phyloP scores from a whole-genome alignment of 1,284 basidiomycete species.

The Thelephora terrestris region DNA sequence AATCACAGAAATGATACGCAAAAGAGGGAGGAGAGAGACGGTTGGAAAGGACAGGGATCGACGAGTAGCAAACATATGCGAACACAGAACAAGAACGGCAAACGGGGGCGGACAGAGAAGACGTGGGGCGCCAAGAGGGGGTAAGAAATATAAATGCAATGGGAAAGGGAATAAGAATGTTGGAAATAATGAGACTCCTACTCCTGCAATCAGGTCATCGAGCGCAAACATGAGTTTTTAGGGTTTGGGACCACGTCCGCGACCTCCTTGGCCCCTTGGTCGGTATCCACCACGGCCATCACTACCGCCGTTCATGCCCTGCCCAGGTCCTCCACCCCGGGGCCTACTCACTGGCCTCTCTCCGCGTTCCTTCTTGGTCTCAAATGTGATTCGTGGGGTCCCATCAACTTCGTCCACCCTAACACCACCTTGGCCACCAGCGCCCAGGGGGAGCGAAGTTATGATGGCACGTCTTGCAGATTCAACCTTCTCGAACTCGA shows the following conservation, averaged over 20 bases:
- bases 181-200: no score
- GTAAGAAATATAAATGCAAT: no score
- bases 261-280: slow-evolving; percentile 21
- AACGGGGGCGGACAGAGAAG: no score
- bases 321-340: slow-evolving; percentile 21
- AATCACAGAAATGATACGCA: no score
- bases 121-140: no score
- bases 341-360: slow-evolving; percentile 46
- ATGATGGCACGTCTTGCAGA: slow-evolving; percentile 79
- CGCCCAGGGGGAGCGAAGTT: slow-evolving; percentile 48
- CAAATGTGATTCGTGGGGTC: slow-evolving; percentile 61
- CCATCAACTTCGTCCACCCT: slow-evolving; percentile 53
- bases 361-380: slow-evolving; percentile 83
- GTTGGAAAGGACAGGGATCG: no score
- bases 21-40: no score
- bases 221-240: no score
- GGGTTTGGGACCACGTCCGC: slow-evolving; percentile 16
- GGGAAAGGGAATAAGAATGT: no score
- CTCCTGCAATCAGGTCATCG: no score
- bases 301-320: slow-evolving; percentile 19
- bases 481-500: slow-evolving; percentile 79
- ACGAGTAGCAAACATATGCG: no score
- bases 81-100: no score
- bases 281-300: slow-evolving; percentile 20
- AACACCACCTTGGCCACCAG: slow-evolving; percentile 87